A percentile compares a stretch with the other conserved stretches of the same genome.
Conservation (phyloP, 305 asterid genomes). For the Fraxinus sp. region DNA sequence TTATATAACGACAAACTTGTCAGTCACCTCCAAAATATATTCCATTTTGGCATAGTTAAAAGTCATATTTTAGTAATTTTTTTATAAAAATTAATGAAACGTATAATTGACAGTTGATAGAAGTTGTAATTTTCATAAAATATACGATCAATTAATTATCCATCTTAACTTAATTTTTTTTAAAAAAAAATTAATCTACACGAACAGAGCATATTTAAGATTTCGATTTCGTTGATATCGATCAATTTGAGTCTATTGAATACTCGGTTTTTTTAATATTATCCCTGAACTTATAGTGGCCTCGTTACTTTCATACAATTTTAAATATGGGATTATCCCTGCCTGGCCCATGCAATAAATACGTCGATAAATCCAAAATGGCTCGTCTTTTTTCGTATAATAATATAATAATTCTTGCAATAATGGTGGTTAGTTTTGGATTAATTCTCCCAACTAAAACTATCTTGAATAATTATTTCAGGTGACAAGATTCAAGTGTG, state of each 20-base stretch:
- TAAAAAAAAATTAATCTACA: background rate
- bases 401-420: background rate
- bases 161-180: too few species aligned
- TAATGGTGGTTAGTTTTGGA: background rate
- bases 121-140: background rate
- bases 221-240: background rate
- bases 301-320: background rate
- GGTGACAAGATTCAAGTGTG: conserved; percentile 36
- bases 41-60: too few species aligned
- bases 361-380: too few species aligned
- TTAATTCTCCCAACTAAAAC: background rate
- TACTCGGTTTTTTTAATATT: too few species aligned
- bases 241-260: background rate
- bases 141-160: background rate
- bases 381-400: too few species aligned
- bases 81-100: too few species aligned
- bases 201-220: background rate
- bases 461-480: conserved; percentile 4
- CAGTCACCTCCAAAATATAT: too few species aligned
- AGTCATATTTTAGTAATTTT: too few species aligned
- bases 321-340: background rate
- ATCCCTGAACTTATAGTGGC: background rate
- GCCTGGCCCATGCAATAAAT: background rate
- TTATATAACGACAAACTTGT: too few species aligned
- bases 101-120: background rate